Evolutionary conservation across 306 rosid species (phyloP).

Genomic region (Sechiopsis laciniata): DNA sequence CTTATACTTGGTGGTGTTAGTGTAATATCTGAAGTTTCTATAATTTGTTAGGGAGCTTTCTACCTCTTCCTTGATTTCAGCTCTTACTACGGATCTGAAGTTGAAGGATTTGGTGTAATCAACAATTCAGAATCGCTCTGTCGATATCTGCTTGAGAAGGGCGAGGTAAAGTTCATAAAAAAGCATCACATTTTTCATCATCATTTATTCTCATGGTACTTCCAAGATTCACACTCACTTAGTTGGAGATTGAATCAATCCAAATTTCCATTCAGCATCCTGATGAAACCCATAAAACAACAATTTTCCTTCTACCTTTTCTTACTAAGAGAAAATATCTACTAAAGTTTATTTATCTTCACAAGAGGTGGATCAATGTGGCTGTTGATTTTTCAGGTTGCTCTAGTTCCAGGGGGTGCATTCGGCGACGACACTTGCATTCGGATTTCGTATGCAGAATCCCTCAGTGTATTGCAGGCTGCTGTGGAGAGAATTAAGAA

Average conservation of each 20-base stretch:
- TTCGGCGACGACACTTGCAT: slow-evolving; percentile 83
- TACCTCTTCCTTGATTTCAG: slow-evolving; percentile 85
- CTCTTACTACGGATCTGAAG: slow-evolving; percentile 71
- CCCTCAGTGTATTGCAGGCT: slow-evolving; percentile 63
- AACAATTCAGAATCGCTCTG: slow-evolving; percentile 79
- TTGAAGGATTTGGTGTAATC: slow-evolving; percentile 76
- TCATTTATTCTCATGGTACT: neutral
- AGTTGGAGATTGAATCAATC: neutral
- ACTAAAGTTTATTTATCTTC: neutral
- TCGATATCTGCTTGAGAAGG: slow-evolving; percentile 65
- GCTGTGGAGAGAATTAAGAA: slow-evolving; percentile 83
- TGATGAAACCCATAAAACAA: neutral
- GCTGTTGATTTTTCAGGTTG: slow-evolving; percentile 55
- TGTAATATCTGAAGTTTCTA: slow-evolving; percentile 11
- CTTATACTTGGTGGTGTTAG: neutral
- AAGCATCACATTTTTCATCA: neutral
- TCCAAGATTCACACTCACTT: neutral
- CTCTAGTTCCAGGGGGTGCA: slow-evolving; percentile 87
- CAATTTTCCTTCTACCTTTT: neutral
- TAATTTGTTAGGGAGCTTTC: slow-evolving; percentile 70
- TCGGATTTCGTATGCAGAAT: slow-evolving; percentile 84
- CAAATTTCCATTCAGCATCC: neutral
- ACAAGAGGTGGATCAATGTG: slow-evolving; percentile 9
- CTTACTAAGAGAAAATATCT: neutral
- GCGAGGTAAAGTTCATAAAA: slow-evolving; percentile 54